Base-by-base conservation (phyloP, 2,329 filamentous ascomycete genomes). In the Lasiodiplodia hormozganensis region DNA sequence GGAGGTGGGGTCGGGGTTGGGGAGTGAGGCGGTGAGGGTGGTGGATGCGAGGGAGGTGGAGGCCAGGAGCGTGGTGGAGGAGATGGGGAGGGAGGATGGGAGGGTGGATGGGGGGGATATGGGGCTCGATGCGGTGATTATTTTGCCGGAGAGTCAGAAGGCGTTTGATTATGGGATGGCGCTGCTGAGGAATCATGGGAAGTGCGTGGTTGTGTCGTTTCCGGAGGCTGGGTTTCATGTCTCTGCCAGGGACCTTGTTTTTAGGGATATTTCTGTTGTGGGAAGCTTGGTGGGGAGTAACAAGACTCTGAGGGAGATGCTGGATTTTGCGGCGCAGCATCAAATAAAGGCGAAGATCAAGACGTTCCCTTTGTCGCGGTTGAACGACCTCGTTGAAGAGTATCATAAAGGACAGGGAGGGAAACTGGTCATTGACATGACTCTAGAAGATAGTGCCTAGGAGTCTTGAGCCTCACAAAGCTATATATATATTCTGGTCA, bases 161-260 rank as follows among this genome's bases (percentile, higher is more conserved):
- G 82, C 80, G 0, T 85, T 85, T 70, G 82, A 85, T 69, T 85
- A 83, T 65, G 83, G 81, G 8, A 77, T 84, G 73, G 72, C 72
- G 3, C 73, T 85, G 6, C 70, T 85, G 23, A 79, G 79, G 57
- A 82, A 81, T 57, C 82, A 84, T 65, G 82, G 82, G 0, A 81
- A 73, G n/a, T 83, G 81, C 69, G 79, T 85, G 6, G 73, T 84
- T 0, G 82, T 85, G 1, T 84, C 81, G 0, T 85, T 84, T 72
- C 82, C 82, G 0, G 78, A 81, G 56, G 73, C 76, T 12, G 81
- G 81, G 0, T 83, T 83, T 68, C 78, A 81, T 23, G 68, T 83
- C n/a, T 80, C 79, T 0, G 76, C 81, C 2, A 70, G 76, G 16
- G 82, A 83, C 69, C 69, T 83, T 1, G 82, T 84, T 1, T 83